Evolutionary conservation across 208 protist genomes (phyloP).

Genomic region (Crithidia bombi): DNA sequence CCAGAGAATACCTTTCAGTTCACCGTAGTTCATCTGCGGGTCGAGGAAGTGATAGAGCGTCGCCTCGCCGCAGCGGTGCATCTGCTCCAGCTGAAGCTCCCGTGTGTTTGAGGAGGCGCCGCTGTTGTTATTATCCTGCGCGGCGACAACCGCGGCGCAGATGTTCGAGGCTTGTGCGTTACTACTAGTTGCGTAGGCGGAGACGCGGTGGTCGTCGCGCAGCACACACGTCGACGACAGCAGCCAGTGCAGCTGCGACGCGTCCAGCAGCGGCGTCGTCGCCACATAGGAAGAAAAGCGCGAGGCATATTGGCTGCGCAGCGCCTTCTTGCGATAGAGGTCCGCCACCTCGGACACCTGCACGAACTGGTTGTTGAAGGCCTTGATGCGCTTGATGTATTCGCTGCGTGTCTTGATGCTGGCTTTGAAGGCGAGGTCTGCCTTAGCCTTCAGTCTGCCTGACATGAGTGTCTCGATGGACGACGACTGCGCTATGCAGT

Average conservation of each 20-base stretch:
- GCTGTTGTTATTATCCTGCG: background rate
- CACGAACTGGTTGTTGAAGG: conserved; percentile 63
- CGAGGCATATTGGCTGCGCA: conserved; percentile 42
- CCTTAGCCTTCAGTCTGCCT: conserved; percentile 67
- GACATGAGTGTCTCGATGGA: conserved; percentile 73
- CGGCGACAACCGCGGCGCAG: too few relatives aligned
- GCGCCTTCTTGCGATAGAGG: conserved; percentile 31
- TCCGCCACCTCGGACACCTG: conserved; percentile 49
- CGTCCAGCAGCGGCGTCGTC: conserved; percentile 44
- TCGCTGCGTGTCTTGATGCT: conserved; percentile 73
- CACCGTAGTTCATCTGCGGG: conserved; percentile 43
- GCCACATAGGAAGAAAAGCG: conserved; percentile 67
- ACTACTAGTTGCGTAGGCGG: background rate
- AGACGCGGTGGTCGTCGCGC: conserved; percentile 19
- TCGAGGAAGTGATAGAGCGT: conserved; percentile 48
- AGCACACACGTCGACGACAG: conserved; percentile 41
- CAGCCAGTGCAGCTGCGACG: conserved; percentile 58
- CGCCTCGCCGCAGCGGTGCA: conserved; percentile 8
- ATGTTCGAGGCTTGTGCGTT: too few relatives aligned
- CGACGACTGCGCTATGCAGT: conserved; percentile 52
- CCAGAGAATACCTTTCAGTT: conserved; percentile 30
- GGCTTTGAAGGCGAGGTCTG: conserved; percentile 64
- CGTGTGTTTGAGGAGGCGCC: background rate
- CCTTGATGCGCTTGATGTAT: conserved; percentile 83
- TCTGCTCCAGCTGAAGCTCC: background rate